A percentile compares a stretch with the other conserved stretches of the same genome.
Conservation (phyloP, 306 rosid genomes). For the Gillenia trifoliata region DNA sequence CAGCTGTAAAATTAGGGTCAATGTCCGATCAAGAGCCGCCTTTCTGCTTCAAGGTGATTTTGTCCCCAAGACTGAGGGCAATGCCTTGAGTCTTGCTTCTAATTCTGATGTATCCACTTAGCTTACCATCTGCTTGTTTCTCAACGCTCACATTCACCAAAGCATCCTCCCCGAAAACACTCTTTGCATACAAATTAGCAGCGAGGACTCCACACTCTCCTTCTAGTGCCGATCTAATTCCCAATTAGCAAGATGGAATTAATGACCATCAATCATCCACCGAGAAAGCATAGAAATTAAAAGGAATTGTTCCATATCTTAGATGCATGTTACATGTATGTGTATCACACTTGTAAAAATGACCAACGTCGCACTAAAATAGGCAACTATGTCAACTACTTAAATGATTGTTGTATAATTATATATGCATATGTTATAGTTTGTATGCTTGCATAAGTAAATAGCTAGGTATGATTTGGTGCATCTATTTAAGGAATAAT, state of each 20-base stretch:
- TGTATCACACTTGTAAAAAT: neutral
- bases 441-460: neutral
- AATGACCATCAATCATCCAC: constrained; percentile 13
- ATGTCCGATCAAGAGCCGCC: constrained; percentile 50
- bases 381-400: constrained; percentile 1
- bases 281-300: neutral
- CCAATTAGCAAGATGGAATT: constrained; percentile 12
- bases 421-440: too few relatives aligned
- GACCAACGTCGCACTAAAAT: neutral
- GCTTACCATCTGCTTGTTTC: constrained; percentile 82
- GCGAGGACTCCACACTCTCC: constrained; percentile 98
- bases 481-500: neutral
- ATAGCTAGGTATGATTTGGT: neutral
- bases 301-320: neutral
- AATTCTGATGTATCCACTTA: constrained; percentile 93
- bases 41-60: constrained; percentile 98
- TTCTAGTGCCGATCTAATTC: constrained; percentile 78
- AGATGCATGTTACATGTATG: neutral
- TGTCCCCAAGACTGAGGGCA: constrained; percentile 97
- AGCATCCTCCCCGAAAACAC: constrained; percentile 99
- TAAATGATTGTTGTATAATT: neutral
- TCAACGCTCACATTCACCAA: constrained; percentile 92
- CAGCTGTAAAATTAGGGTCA: constrained; percentile 16
- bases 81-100: constrained; percentile 99
- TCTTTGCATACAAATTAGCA: constrained; percentile 92